Percentiles rank a stretch among this genome's conserved stretches.
Evolutionary conservation across 1,284 basidiomycete genomes (phyloP).

Genomic region (Pseudozyma thailandica): DNA sequence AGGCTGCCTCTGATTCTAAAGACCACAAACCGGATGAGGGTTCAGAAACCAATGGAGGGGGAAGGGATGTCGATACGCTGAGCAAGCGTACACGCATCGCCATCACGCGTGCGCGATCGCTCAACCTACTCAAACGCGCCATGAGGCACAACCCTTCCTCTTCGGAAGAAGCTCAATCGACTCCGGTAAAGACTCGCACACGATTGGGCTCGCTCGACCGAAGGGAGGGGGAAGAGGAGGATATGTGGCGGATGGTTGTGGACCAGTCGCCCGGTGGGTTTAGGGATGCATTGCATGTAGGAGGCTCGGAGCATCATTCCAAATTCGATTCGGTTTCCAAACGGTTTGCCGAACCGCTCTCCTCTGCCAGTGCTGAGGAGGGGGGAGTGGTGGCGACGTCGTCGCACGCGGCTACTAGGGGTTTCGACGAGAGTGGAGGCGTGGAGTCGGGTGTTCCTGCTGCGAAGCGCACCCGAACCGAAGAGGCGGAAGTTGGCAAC

Average conservation of each 20-base stretch:
- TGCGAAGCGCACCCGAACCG: constrained; percentile 11
- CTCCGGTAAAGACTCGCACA: constrained; percentile 17
- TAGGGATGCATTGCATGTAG: constrained; percentile 57
- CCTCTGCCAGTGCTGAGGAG: background rate
- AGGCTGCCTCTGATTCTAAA: background rate
- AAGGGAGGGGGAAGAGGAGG: background rate
- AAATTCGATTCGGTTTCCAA: constrained; percentile 47
- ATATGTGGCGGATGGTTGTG: constrained; percentile 45
- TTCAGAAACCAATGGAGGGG: background rate
- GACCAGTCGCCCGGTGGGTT: constrained; percentile 53
- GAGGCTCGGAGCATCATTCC: constrained; percentile 56
- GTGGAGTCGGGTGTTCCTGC: constrained; percentile 19
- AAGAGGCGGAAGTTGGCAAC: background rate
- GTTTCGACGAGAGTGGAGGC: constrained; percentile 5
- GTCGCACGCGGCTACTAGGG: constrained; percentile 13
- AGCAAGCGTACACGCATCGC: constrained; percentile 30
- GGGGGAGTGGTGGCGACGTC: constrained; percentile 3
- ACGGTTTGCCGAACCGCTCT: constrained; percentile 31
- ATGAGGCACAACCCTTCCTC: constrained; percentile 18
- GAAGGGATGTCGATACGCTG: constrained; percentile 9
- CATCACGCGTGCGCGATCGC: constrained; percentile 28
- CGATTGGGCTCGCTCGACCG: constrained; percentile 7
- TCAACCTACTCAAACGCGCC: constrained; percentile 28
- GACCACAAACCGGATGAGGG: background rate
- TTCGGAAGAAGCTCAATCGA: constrained; percentile 1